Conservation (phyloP, 441 rosid genomes). For the Adansonia rubrostipa region DNA sequence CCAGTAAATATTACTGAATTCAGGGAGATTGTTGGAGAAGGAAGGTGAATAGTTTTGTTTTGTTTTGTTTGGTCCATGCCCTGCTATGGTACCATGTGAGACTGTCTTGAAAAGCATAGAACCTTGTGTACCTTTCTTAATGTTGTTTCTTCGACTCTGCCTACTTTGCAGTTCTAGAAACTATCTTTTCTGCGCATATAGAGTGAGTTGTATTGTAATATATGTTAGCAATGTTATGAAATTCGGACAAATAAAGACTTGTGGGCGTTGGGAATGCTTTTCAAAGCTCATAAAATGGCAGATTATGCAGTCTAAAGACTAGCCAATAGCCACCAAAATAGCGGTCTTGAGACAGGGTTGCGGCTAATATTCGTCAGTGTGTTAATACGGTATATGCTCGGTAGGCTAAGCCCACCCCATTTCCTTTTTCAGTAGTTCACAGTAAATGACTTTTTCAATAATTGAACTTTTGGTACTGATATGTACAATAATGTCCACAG, state of each 20-base stretch:
- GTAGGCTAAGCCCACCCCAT: background rate
- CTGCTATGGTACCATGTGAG: background rate
- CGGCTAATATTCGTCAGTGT: background rate
- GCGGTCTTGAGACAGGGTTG: background rate
- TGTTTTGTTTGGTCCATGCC: background rate
- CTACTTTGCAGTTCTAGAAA: background rate
- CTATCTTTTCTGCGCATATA: background rate
- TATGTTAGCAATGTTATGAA: background rate
- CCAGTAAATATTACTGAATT: constrained; percentile 7
- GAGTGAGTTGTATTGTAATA: background rate
- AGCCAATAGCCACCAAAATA: background rate
- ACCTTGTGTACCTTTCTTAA: background rate
- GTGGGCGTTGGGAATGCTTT: background rate
- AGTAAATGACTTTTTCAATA: background rate
- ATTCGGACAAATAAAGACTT: background rate
- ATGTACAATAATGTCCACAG: background rate
- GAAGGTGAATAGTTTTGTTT: constrained; percentile 9
- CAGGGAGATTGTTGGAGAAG: background rate
- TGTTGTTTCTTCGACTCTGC: background rate
- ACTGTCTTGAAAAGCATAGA: background rate
- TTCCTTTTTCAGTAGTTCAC: background rate
- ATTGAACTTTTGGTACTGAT: background rate
- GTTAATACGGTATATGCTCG: background rate
- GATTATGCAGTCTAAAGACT: background rate
- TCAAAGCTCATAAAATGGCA: background rate